Evolutionary conservation across 768 basidiomycete genomes (phyloP).

Genomic region (Kwoniella newhampshirensis): DNA sequence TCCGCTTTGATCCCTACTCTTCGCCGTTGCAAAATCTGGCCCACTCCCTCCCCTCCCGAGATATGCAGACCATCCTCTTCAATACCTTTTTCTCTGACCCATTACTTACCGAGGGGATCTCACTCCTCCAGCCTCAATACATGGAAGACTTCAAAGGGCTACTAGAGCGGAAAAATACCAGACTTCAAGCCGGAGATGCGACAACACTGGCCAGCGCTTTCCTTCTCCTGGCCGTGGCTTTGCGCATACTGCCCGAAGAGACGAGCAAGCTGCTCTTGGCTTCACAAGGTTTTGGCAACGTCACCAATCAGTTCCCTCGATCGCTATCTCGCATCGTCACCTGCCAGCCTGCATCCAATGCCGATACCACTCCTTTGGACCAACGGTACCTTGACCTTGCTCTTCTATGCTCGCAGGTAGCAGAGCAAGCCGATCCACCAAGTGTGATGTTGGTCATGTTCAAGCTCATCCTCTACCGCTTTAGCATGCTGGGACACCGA

Average conservation of each 20-base stretch:
- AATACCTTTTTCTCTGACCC: conserved; percentile 43
- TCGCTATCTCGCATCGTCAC: conserved; percentile 28
- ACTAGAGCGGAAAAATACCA: conserved; percentile 18
- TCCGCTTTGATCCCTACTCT: conserved; percentile 33
- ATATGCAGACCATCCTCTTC: conserved; percentile 42
- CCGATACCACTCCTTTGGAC: conserved; percentile 42
- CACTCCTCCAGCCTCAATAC: conserved; percentile 41
- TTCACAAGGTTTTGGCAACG: conserved; percentile 9
- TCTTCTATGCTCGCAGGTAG: conserved; percentile 31
- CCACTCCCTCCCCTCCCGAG: conserved; percentile 30
- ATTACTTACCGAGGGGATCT: conserved; percentile 40
- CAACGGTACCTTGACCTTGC: conserved; percentile 46
- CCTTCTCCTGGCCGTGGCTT: conserved; percentile 32
- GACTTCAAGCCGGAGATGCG: conserved; percentile 38
- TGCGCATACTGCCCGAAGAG: conserved; percentile 46
- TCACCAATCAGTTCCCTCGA: conserved; percentile 11
- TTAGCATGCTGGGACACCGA: conserved; percentile 23
- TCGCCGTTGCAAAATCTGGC: conserved; percentile 27
- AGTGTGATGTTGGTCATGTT: conserved; percentile 45
- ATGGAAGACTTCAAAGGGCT: conserved; percentile 34
- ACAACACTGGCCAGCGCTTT: conserved; percentile 45
- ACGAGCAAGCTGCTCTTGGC: conserved; percentile 40
- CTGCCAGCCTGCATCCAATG: conserved; percentile 14
- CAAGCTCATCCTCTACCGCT: conserved; percentile 38
- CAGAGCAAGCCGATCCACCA: conserved; percentile 39